phyloP scores from a whole-genome alignment of 1,139 yeast species.

The Kluyveromyces sp. region DNA sequence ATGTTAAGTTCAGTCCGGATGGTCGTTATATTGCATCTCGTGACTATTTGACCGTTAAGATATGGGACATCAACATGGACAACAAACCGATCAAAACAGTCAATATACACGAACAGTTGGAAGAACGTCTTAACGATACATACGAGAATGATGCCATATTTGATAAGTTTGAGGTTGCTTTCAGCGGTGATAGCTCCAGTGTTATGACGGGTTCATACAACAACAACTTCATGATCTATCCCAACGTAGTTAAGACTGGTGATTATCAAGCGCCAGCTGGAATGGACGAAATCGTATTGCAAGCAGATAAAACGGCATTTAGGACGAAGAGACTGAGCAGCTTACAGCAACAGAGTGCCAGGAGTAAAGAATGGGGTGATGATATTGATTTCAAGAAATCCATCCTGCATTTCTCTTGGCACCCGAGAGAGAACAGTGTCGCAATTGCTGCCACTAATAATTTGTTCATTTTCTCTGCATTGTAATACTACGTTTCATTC shows the following conservation, averaged over 20 bases:
- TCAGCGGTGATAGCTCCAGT: constrained; percentile 86
- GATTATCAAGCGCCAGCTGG: constrained; percentile 15
- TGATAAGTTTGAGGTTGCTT: constrained; percentile 95
- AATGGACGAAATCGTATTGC: constrained; percentile 66
- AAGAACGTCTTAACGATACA: constrained; percentile 91
- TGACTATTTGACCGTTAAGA: constrained; percentile 94
- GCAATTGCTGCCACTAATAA: constrained; percentile 99
- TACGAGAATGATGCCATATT: constrained; percentile 98
- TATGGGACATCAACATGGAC: constrained; percentile 98
- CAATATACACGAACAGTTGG: constrained; percentile 89
- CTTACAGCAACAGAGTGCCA: constrained; percentile 29
- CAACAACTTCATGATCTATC: constrained; percentile 95
- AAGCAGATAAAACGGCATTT: constrained; percentile 97
- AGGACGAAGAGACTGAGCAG: constrained; percentile 38
- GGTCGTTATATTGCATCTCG: constrained; percentile 93
- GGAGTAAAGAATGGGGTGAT: constrained; percentile 60
- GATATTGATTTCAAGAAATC: constrained; percentile 91
- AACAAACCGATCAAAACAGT: constrained; percentile 89
- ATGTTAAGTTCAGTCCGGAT: constrained; percentile 85
- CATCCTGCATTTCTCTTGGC: constrained; percentile 96
- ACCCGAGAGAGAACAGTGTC: constrained; percentile 91
- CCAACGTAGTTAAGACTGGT: constrained; percentile 52
- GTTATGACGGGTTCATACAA: constrained; percentile 97
- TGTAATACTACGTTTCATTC: constrained; percentile 31
- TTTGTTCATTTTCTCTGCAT: constrained; percentile 69